A percentile compares a stretch with the other conserved stretches of the same genome.
Evolutionary conservation across 495 filamentous ascomycete genomes (phyloP).

Genomic region (Penicillium daleae): DNA sequence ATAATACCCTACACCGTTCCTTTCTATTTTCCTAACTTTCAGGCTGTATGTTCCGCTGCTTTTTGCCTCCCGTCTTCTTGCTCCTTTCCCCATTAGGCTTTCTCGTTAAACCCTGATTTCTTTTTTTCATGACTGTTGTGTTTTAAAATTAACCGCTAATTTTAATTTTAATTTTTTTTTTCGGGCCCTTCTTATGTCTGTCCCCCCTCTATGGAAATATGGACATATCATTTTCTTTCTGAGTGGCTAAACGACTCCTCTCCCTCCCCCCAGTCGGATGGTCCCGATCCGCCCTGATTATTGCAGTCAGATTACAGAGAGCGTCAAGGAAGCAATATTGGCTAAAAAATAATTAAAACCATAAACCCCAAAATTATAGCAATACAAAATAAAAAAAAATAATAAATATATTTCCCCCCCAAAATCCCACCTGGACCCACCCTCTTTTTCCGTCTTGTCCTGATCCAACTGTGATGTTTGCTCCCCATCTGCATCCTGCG

Average conservation of each 20-base stretch:
- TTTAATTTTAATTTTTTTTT: constrained; percentile 17
- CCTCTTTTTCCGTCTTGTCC: constrained; percentile 26
- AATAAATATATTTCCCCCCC: background rate
- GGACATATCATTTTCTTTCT: constrained; percentile 23
- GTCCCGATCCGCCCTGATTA: constrained; percentile 31
- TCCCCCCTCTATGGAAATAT: constrained; percentile 9
- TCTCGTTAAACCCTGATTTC: background rate
- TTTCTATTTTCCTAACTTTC: constrained; percentile 31
- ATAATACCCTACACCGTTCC: background rate
- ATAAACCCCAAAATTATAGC: constrained; percentile 20
- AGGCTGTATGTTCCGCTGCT: constrained; percentile 27
- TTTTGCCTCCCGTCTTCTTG: constrained; percentile 17
- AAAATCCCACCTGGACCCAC: constrained; percentile 23
- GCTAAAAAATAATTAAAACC: constrained; percentile 16
- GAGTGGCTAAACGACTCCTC: constrained; percentile 10
- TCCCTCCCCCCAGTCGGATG: constrained; percentile 33
- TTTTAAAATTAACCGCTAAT: constrained; percentile 17
- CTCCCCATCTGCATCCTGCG: constrained; percentile 47
- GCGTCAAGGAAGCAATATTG: constrained; percentile 4
- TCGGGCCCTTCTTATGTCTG: constrained; percentile 6
- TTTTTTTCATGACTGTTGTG: background rate
- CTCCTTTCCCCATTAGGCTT: constrained; percentile 17
- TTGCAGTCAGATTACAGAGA: constrained; percentile 27
- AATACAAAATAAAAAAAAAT: constrained; percentile 21
- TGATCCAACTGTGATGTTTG: constrained; percentile 31